Evolutionary conservation across 352 stramenopile species (phyloP).

Genomic region (Globisporangium sylvaticum): DNA sequence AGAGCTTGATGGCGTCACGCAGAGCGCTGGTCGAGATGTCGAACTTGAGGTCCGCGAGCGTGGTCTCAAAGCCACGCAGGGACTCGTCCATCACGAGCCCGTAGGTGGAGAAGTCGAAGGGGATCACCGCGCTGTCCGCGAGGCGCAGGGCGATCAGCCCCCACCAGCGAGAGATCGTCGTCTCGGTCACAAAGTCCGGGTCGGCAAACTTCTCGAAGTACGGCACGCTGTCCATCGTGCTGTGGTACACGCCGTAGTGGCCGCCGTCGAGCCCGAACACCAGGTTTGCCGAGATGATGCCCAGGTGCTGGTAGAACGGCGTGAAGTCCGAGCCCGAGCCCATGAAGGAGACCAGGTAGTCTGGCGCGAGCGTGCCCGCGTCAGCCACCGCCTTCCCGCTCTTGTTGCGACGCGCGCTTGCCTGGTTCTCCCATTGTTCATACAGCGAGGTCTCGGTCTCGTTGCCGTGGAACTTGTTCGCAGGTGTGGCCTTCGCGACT

Average conservation of each 20-base stretch:
- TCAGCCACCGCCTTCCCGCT: constrained; percentile 13
- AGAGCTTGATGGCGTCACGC: constrained; percentile 37
- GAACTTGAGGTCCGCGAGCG: constrained; percentile 18
- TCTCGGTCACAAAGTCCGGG: constrained; percentile 54
- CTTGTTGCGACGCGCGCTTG: constrained; percentile 21
- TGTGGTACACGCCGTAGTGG: constrained; percentile 80
- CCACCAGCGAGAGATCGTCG: constrained; percentile 51
- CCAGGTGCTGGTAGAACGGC: constrained; percentile 75
- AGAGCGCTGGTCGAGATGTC: constrained; percentile 32
- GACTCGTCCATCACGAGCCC: constrained; percentile 51
- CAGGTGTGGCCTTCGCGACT: constrained; percentile 45
- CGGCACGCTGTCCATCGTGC: constrained; percentile 77
- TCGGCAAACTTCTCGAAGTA: constrained; percentile 63
- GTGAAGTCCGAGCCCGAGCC: constrained; percentile 65
- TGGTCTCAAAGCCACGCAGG: constrained; percentile 24
- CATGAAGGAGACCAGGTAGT: constrained; percentile 43
- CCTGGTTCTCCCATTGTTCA: constrained; percentile 33
- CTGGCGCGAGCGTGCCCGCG: constrained; percentile 26
- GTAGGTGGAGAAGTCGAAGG: constrained; percentile 75
- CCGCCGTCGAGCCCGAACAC: constrained; percentile 30
- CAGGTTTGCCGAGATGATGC: constrained; percentile 72
- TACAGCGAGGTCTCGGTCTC: constrained; percentile 28
- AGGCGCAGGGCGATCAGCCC: constrained; percentile 55
- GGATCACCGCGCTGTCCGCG: constrained; percentile 45
- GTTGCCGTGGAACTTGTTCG: constrained; percentile 38